phyloP scores from a whole-genome alignment of 345 rosid species.

The Boechera stricta region DNA sequence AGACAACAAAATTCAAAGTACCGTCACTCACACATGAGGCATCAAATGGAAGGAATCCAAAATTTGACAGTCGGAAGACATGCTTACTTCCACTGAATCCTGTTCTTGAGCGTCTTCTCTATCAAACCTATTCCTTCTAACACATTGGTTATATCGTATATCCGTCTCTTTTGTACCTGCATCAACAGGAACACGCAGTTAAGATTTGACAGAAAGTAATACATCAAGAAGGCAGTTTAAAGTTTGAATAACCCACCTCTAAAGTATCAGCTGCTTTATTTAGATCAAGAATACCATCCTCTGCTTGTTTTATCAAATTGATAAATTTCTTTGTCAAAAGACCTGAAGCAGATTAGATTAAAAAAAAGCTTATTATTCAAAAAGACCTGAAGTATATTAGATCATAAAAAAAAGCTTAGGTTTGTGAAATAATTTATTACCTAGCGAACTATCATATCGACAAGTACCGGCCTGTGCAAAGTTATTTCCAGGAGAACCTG shows the following conservation, averaged over 20 bases:
- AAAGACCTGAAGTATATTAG: slow-evolving; percentile 53
- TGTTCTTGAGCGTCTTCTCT: slow-evolving; percentile 95
- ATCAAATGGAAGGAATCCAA: slow-evolving; percentile 29
- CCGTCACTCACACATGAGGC: slow-evolving; percentile 28
- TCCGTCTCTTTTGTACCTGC: slow-evolving; percentile 98
- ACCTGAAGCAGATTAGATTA: slow-evolving; percentile 56
- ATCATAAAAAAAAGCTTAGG: slow-evolving; percentile 11
- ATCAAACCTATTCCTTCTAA: slow-evolving; percentile 98
- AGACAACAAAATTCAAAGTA: slow-evolving; percentile 30
- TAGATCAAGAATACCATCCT: slow-evolving; percentile 95
- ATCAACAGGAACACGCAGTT: slow-evolving; percentile 34
- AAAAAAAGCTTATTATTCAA: background rate
- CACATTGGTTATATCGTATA: slow-evolving; percentile 98
- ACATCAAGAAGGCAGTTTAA: background rate
- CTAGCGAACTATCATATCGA: slow-evolving; percentile 97
- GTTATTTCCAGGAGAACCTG: slow-evolving; percentile 94
- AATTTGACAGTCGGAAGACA: slow-evolving; percentile 15
- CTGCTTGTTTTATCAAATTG: slow-evolving; percentile 92
- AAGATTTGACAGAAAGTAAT: slow-evolving; percentile 3
- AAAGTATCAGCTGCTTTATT: slow-evolving; percentile 95
- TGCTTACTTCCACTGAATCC: slow-evolving; percentile 96
- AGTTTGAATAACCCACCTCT: slow-evolving; percentile 58
- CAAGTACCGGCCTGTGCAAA: slow-evolving; percentile 81
- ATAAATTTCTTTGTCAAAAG: slow-evolving; percentile 98
- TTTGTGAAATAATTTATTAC: slow-evolving; percentile 51